Evolutionary conservation across 2,329 filamentous ascomycete genomes (phyloP), one percentile per base, ranked within the genome.

Genomic region (Trichoderma sp.): DNA sequence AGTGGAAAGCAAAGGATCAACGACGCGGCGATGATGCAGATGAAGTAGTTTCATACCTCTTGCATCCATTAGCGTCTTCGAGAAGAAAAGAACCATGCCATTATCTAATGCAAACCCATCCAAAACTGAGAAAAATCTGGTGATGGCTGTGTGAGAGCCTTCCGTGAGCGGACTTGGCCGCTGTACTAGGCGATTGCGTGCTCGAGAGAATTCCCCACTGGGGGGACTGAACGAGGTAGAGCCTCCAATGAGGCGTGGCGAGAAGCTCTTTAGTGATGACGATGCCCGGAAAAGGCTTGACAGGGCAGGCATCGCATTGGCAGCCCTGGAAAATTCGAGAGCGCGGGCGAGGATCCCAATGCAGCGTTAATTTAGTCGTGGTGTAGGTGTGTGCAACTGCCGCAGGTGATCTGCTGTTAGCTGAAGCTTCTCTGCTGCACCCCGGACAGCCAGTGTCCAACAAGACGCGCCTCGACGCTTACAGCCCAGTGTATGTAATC

Each of bases 161-260:
- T 59, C 71, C 62, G 62, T 33, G 38, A 33, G 53, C 72, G 72
- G 72, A 75, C 65, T 38, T 75, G 72, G 72, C 72, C 74, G 67
- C 66, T 38, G 41, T 41, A 31, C 75, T 76, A 73, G 63, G 75
- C 69, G 69, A 76, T 76, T 73, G 75, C 75, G 75, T 76, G 75
- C 63, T 76, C 63, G 69, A 66, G 24, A 38, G 63, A 24, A 11
- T 62, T 63, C 75, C 60, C 75, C 75, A 76, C 75, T 63, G 62
- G 62, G 63, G 50, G 62, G 63, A 38, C 69, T 14, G 12, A 7
- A 9, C 59, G 50, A 67, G 29, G 35, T 45, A 18, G 8, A 21
- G 24, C 41, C 63, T 41, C 68, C 60, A 76, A 67, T 74, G 35
- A 67, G 45, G 62, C 35, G 71, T 67, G 63, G 62, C 71, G 41